Evolutionary conservation across 1,139 yeast species (phyloP).

Genomic region (Nematodospora anomalae): DNA sequence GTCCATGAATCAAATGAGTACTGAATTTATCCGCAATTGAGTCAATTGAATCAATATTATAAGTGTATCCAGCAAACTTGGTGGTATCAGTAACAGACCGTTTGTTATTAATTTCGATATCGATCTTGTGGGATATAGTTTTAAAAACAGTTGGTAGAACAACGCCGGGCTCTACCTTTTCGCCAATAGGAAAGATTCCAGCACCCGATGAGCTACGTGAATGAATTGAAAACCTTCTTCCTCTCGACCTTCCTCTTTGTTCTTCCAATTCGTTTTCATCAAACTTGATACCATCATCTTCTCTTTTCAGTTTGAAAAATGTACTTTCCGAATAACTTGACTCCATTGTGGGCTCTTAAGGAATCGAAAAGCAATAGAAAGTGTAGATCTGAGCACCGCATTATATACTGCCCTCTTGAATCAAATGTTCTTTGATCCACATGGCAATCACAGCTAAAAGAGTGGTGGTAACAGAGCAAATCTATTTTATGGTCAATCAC

Average conservation of each 20-base stretch:
- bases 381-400: slow-evolving; percentile 2
- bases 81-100: slow-evolving; percentile 11
- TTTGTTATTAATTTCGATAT: slow-evolving; percentile 17
- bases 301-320: slow-evolving; percentile 6
- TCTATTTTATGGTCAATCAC: too few relatives aligned
- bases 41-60: slow-evolving; percentile 25
- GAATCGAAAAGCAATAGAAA: slow-evolving; percentile 5
- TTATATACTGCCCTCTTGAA: too few relatives aligned
- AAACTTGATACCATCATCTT: slow-evolving; percentile 7
- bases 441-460: too few relatives aligned
- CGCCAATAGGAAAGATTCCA: slow-evolving; percentile 10
- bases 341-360: too few relatives aligned
- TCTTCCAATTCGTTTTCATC: slow-evolving; percentile 10
- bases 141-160: slow-evolving; percentile 38
- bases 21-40: slow-evolving; percentile 24
- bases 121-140: slow-evolving; percentile 39
- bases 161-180: slow-evolving; percentile 25
- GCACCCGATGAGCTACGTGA: slow-evolving; percentile 7
- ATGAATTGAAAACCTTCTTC: slow-evolving; percentile 14
- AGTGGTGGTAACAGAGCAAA: too few relatives aligned
- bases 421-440: too few relatives aligned
- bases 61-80: slow-evolving; percentile 25
- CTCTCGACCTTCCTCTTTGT: slow-evolving; percentile 12
- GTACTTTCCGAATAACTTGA: slow-evolving; percentile 9
- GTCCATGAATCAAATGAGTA: slow-evolving; percentile 21